phyloP scores from a whole-genome alignment of 2,329 filamentous ascomycete genomes.

The Hypomyces perniciosus region DNA sequence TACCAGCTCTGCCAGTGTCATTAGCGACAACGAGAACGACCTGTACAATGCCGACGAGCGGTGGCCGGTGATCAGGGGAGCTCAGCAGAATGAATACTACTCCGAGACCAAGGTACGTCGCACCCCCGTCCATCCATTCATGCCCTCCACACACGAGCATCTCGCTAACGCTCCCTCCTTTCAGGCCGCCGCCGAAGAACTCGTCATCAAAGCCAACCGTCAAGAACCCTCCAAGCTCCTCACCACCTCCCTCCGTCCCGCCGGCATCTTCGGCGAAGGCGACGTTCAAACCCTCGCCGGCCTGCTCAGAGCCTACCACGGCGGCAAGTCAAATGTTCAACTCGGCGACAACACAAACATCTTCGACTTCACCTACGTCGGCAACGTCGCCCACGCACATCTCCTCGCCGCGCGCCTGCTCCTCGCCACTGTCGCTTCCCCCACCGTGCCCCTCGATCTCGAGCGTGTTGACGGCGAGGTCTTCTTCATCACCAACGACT shows the following conservation, averaged over 20 bases:
- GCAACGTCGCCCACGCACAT: constrained; percentile 68
- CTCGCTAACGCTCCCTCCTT: constrained; percentile 1
- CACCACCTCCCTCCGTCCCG: constrained; percentile 76
- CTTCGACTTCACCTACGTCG: constrained; percentile 60
- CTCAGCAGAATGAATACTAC: constrained; percentile 72
- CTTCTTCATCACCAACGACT: constrained; percentile 87
- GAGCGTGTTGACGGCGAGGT: constrained; percentile 77
- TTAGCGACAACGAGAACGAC: constrained; percentile 75
- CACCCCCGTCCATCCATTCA: neutral
- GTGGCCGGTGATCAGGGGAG: constrained; percentile 69
- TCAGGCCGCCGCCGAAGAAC: constrained; percentile 69
- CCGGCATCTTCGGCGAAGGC: constrained; percentile 86
- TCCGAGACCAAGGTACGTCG: constrained; percentile 73
- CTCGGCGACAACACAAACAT: constrained; percentile 64
- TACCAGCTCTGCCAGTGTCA: constrained; percentile 81
- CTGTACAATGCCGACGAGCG: constrained; percentile 80
- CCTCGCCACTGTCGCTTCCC: constrained; percentile 50
- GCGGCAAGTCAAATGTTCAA: constrained; percentile 68
- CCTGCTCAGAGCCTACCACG: constrained; percentile 64
- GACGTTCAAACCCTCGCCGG: constrained; percentile 71
- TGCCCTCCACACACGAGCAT: neutral
- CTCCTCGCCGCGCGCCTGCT: constrained; percentile 72
- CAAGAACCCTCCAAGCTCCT: constrained; percentile 52
- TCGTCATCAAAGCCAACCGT: constrained; percentile 73
- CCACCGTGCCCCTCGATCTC: constrained; percentile 58